A percentile compares a stretch with the other conserved stretches of the same genome.
phyloP scores from a whole-genome alignment of 805 yeast species.

The Ogataea ramenticola region DNA sequence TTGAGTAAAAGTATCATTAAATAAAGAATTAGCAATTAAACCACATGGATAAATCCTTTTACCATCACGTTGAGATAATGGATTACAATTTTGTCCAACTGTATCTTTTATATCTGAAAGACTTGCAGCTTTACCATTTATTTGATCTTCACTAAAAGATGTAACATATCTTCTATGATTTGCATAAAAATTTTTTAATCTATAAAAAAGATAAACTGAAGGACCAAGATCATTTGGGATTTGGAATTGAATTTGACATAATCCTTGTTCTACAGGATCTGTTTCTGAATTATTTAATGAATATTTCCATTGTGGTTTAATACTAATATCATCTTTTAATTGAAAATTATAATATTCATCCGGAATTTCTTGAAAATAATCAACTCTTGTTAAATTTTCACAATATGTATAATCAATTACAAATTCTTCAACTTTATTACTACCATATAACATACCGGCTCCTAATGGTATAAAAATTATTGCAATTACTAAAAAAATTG shows the following conservation, averaged over 20 bases:
- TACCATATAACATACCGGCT: constrained; percentile 71
- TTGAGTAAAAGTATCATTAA: constrained; percentile 64
- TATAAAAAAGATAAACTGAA: constrained; percentile 74
- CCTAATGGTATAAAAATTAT: constrained; percentile 89
- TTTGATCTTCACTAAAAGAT: constrained; percentile 73
- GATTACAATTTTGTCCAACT: constrained; percentile 53
- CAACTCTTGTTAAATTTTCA: constrained; percentile 35
- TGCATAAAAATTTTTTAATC: constrained; percentile 80
- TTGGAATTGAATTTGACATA: constrained; percentile 68
- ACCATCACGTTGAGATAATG: constrained; percentile 45
- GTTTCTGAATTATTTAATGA: constrained; percentile 31
- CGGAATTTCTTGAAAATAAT: constrained; percentile 51
- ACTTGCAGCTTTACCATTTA: constrained; percentile 66
- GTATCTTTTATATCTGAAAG: constrained; percentile 45
- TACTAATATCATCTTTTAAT: constrained; percentile 37
- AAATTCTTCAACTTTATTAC: constrained; percentile 69
- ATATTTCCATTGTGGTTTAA: constrained; percentile 63
- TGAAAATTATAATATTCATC: constrained; percentile 45
- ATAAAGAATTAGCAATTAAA: constrained; percentile 70
- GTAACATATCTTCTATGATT: constrained; percentile 93
- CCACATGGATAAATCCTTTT: constrained; percentile 74
- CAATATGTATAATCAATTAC: constrained; percentile 75
- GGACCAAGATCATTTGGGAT: constrained; percentile 67
- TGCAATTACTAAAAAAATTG: constrained; percentile 66
- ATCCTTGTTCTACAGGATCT: constrained; percentile 34